Conservation (phyloP, 495 filamentous ascomycete genomes). For the Copromyces sp. region DNA sequence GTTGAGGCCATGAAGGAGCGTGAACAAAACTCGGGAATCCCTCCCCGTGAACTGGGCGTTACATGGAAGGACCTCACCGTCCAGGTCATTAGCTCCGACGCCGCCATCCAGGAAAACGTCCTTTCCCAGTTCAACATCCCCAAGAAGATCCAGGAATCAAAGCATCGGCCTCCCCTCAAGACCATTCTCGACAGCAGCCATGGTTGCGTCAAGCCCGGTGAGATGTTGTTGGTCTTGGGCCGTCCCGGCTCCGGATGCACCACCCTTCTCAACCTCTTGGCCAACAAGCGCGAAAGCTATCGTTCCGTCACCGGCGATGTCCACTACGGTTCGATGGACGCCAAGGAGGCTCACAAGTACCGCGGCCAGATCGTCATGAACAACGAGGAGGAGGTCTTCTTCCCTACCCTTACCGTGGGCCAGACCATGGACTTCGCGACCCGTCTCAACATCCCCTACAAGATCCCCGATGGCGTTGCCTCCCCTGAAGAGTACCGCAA, state of each 20-base stretch:
- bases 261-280: constrained; percentile 68
- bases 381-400: constrained; percentile 53
- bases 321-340: constrained; percentile 53
- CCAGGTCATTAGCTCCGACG: constrained; percentile 31
- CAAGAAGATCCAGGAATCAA: constrained; percentile 32
- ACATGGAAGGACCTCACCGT: constrained; percentile 55
- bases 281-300: constrained; percentile 62
- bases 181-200: constrained; percentile 52
- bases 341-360: constrained; percentile 40
- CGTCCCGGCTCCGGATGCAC: constrained; percentile 69
- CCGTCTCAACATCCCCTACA: constrained; percentile 36
- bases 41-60: constrained; percentile 45
- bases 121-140: constrained; percentile 48
- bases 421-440: constrained; percentile 53
- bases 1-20: constrained; percentile 35
- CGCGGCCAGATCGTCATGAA: constrained; percentile 48
- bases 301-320: constrained; percentile 58
- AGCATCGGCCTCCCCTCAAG: constrained; percentile 40
- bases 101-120: constrained; percentile 35
- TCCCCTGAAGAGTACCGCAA: constrained; percentile 9
- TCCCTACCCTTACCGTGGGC: constrained; percentile 52
- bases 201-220: constrained; percentile 48
- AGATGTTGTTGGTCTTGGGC: constrained; percentile 74
- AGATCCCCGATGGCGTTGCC: constrained; percentile 12
- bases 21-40: constrained; percentile 36